Conservation (phyloP, 2,329 filamentous ascomycete species). For the Penicillium sclerotiorum region DNA sequence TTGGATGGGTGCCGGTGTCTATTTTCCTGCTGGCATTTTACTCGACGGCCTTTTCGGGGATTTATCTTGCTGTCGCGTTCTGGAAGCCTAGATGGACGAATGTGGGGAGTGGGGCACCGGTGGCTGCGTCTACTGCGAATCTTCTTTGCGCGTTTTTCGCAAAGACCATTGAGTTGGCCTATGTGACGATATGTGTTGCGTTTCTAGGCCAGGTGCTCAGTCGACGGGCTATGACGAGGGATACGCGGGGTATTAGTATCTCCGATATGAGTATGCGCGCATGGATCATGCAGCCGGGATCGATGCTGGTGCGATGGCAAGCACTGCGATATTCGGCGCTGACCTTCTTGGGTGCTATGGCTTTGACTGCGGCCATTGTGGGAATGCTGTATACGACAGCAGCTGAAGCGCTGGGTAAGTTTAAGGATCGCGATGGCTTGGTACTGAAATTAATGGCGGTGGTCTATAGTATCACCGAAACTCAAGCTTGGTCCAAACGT, state of each 20-base stretch:
- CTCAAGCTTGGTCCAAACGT: slow-evolving; percentile 62
- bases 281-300: slow-evolving; percentile 75
- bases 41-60: slow-evolving; percentile 38
- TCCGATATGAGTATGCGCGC: slow-evolving; percentile 77
- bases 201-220: slow-evolving; percentile 75
- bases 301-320: slow-evolving; percentile 69
- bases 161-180: slow-evolving; percentile 76
- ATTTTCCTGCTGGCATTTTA: slow-evolving; percentile 43
- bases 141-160: slow-evolving; percentile 70
- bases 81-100: slow-evolving; percentile 61
- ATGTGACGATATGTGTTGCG: slow-evolving; percentile 75
- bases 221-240: slow-evolving; percentile 65
- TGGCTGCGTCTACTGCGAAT: slow-evolving; percentile 67
- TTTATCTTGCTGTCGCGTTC: slow-evolving; percentile 68
- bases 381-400: slow-evolving; percentile 77
- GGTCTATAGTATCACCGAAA: slow-evolving; percentile 65
- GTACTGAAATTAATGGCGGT: too few relatives aligned
- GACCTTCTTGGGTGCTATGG: slow-evolving; percentile 66
- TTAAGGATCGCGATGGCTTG: too few relatives aligned
- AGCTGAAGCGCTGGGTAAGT: slow-evolving; percentile 65
- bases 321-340: slow-evolving; percentile 65
- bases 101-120: slow-evolving; percentile 52
- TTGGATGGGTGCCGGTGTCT: slow-evolving; percentile 39
- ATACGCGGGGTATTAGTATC: slow-evolving; percentile 67
- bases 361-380: slow-evolving; percentile 65